These are phyloP conservation scores for Penicillium coffeae DNA, from an alignment of 495 filamentous ascomycete genomes.

Conservation along the genomic window DNA sequence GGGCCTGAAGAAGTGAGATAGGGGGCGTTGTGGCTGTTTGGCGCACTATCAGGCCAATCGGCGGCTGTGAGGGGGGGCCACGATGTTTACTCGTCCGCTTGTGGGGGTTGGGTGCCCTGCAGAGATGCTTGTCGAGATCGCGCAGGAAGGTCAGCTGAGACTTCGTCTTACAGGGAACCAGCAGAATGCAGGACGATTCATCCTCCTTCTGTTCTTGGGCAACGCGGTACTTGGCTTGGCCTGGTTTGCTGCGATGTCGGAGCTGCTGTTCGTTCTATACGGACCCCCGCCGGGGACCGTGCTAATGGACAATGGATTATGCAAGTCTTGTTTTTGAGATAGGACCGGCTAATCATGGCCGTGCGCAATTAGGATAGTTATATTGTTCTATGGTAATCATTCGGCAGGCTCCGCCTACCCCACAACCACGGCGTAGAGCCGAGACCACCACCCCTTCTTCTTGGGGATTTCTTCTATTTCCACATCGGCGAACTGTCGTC, in stretches of 20 bases:
- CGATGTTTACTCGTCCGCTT: conserved; percentile 1
- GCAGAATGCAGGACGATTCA: too few relatives aligned
- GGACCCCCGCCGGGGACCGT: neutral
- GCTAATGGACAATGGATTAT: too few relatives aligned
- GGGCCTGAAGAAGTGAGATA: neutral
- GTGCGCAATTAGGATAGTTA: neutral
- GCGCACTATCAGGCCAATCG: conserved; percentile 8
- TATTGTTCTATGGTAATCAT: neutral
- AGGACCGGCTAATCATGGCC: too few relatives aligned
- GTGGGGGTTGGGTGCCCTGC: neutral
- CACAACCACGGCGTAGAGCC: conserved; percentile 20
- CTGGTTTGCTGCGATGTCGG: neutral
- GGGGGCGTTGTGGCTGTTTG: neutral
- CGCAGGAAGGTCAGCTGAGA: too few relatives aligned
- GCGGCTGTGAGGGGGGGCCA: neutral
- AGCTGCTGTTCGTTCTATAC: neutral
- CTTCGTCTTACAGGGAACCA: too few relatives aligned
- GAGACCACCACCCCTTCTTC: conserved; percentile 12
- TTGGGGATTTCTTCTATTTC: conserved; percentile 10
- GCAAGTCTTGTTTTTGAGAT: too few relatives aligned
- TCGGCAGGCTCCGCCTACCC: conserved; percentile 11
- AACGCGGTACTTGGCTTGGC: too few relatives aligned
- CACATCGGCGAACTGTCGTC: conserved; percentile 34
- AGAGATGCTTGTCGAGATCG: neutral
- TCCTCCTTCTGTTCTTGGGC: too few relatives aligned